These are phyloP conservation scores for Saposhnikovia divaricata DNA, from an alignment of 129 eudicot species.

Conservation along the genomic window DNA sequence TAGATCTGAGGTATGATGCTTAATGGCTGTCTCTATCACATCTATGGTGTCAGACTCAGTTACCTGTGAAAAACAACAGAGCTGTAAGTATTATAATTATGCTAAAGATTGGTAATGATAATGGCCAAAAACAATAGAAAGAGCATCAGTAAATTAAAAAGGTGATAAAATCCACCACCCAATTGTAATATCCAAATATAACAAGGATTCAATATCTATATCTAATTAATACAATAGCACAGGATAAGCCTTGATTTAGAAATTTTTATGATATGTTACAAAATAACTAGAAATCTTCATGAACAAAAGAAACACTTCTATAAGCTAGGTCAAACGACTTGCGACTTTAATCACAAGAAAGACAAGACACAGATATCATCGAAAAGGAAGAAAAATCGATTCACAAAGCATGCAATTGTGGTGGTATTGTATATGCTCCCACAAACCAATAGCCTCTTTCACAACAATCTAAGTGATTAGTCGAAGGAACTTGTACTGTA, in stretches of 20 bases:
- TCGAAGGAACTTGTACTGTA: background rate
- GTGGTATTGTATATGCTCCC: background rate
- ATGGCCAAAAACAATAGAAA: background rate
- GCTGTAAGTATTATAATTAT: background rate
- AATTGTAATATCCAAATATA: background rate
- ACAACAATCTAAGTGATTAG: background rate
- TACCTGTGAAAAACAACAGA: conserved; percentile 47
- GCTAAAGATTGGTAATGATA: background rate
- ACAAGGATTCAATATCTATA: background rate
- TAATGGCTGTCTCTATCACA: conserved; percentile 64
- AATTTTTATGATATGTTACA: background rate
- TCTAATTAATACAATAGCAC: background rate
- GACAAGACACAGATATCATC: background rate
- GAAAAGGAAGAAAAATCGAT: background rate
- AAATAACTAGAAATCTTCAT: background rate
- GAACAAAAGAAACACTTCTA: background rate
- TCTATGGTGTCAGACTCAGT: conserved; percentile 87
- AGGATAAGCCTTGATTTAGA: background rate
- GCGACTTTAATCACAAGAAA: background rate
- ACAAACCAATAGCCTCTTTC: background rate
- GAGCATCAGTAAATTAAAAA: background rate
- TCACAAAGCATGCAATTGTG: background rate
- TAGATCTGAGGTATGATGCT: conserved; percentile 64
- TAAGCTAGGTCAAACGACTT: background rate
- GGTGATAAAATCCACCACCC: background rate